A percentile compares a stretch with the other conserved stretches of the same genome.
Evolutionary conservation across 2,329 filamentous ascomycete species (phyloP).

Genomic region (Colletotrichum neosansevieriae): DNA sequence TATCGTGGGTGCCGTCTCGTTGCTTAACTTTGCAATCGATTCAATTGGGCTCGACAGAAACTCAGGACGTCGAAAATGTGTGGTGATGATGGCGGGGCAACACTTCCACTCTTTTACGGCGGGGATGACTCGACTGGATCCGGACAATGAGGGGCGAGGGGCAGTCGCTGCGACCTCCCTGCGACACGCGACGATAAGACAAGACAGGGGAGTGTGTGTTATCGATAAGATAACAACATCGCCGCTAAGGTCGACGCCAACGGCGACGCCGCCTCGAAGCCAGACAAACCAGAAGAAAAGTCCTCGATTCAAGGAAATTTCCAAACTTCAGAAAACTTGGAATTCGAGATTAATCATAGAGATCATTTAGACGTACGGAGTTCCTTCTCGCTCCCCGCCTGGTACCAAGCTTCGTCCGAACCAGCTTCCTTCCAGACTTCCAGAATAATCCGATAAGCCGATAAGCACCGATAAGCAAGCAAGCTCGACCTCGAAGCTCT

Average conservation of each 20-base stretch:
- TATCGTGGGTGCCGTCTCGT: neutral
- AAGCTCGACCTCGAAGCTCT: neutral
- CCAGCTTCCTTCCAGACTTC: neutral
- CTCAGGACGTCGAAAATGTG: constrained; percentile 27
- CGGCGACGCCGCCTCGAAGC: neutral
- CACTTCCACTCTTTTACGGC: constrained; percentile 30
- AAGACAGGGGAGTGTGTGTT: rapidly evolving
- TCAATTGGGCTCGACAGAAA: constrained; percentile 23
- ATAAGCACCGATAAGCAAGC: constrained; percentile 22
- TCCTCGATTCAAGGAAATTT: too few species aligned
- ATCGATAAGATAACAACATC: neutral
- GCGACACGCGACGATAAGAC: constrained; percentile 37
- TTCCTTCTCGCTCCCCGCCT: neutral
- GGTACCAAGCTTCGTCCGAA: constrained; percentile 10
- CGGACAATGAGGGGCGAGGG: constrained; percentile 27
- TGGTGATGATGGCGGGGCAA: constrained; percentile 35
- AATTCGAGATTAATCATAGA: too few species aligned
- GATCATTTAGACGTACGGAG: neutral
- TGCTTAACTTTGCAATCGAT: neutral
- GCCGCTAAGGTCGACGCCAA: neutral
- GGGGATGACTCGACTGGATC: constrained; percentile 38
- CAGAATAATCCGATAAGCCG: constrained; percentile 18
- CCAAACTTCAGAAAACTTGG: too few species aligned
- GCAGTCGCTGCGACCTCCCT: constrained; percentile 10
- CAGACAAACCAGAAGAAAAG: neutral